Conservation (phyloP, 352 stramenopile species). For the Globisporangium spinosum region DNA sequence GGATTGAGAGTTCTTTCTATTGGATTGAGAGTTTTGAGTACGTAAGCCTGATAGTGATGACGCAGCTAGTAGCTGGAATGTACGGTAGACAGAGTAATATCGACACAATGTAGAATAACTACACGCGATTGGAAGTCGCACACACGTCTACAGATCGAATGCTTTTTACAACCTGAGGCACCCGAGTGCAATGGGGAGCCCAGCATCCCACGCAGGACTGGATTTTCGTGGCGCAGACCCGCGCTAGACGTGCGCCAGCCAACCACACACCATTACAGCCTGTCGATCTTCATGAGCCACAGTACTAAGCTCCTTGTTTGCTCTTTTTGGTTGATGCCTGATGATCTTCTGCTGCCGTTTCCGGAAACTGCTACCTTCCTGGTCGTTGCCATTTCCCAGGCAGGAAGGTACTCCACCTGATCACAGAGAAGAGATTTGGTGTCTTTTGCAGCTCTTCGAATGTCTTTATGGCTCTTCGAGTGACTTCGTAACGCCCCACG, state of each 20-base stretch:
- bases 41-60: too few species aligned
- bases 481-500: neutral
- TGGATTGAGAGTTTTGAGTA: too few species aligned
- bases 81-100: too few species aligned
- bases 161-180: too few species aligned
- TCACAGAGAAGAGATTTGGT: neutral
- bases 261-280: too few species aligned
- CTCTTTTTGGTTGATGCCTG: neutral
- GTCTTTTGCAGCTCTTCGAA: neutral
- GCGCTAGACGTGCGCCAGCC: neutral
- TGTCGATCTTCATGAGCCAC: neutral
- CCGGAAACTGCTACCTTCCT: neutral
- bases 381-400: neutral
- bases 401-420: neutral
- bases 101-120: too few species aligned
- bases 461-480: too few species aligned
- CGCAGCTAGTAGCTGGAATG: too few species aligned
- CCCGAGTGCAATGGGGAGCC: too few species aligned
- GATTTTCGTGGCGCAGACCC: neutral
- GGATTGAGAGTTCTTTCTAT: too few species aligned
- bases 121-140: too few species aligned
- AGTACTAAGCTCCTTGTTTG: neutral
- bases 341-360: neutral
- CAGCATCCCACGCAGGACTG: neutral
- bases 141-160: too few species aligned